Evolutionary conservation across 2,329 filamentous ascomycete genomes (phyloP).

Genomic region (Xylaria sp.): DNA sequence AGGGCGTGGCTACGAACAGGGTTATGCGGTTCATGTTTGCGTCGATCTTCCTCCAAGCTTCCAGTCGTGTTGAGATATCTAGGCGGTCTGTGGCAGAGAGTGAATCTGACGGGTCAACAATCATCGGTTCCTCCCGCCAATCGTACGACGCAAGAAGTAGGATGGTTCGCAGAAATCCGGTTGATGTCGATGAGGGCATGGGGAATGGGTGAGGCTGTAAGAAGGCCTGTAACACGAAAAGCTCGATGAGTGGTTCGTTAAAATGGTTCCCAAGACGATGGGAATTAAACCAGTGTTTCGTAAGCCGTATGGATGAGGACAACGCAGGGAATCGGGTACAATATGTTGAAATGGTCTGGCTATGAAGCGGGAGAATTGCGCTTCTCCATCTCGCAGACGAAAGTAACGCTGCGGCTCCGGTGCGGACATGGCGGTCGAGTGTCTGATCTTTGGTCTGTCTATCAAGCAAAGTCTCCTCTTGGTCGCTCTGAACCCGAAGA

Average conservation of each 20-base stretch:
- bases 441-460: constrained; percentile 77
- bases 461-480: constrained; percentile 81
- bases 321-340: constrained; percentile 81
- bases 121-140: constrained; percentile 82
- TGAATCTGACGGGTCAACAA: constrained; percentile 75
- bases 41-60: constrained; percentile 86
- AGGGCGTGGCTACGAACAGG: constrained; percentile 79
- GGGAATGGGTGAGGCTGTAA: constrained; percentile 82
- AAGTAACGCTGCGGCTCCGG: constrained; percentile 72
- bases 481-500: constrained; percentile 85
- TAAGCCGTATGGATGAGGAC: constrained; percentile 80
- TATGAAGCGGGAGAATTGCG: constrained; percentile 75
- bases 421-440: constrained; percentile 67
- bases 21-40: constrained; percentile 84
- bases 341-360: constrained; percentile 78
- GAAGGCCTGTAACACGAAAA: constrained; percentile 80
- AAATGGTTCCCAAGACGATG: constrained; percentile 73
- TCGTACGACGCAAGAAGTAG: constrained; percentile 86
- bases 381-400: constrained; percentile 74
- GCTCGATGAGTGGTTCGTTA: constrained; percentile 80
- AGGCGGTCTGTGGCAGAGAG: constrained; percentile 66
- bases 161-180: constrained; percentile 82
- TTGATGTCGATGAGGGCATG: constrained; percentile 74
- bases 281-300: constrained; percentile 84
- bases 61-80: constrained; percentile 72